phyloP scores from a whole-genome alignment of 2,329 filamentous ascomycete genomes.

The Sclerotinia minor region DNA sequence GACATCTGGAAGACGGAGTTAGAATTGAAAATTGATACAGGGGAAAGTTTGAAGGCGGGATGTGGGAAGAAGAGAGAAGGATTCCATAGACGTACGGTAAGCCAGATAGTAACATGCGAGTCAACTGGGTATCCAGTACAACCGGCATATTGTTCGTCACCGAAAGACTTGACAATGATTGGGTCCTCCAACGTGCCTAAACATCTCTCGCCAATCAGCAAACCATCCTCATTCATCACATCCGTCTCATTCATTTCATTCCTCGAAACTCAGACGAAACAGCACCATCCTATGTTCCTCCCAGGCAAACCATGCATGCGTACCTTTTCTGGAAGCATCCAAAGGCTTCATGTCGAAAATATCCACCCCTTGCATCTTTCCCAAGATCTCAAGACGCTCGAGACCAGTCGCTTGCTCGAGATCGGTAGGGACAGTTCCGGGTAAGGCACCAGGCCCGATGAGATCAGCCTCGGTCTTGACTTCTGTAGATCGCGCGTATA shows the following conservation, averaged over 20 bases:
- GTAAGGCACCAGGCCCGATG: conserved; percentile 74
- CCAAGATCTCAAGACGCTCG: conserved; percentile 96
- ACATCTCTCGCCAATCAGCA: conserved; percentile 27
- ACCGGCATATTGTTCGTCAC: conserved; percentile 93
- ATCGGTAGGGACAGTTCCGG: conserved; percentile 88
- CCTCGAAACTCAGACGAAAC: not conserved
- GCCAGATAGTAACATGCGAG: conserved; percentile 88
- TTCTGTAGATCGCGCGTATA: conserved; percentile 57
- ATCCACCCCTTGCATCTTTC: conserved; percentile 98
- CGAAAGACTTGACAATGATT: conserved; percentile 85
- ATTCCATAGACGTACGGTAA: conserved; percentile 60
- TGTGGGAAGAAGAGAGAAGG: not conserved
- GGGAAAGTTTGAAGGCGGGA: not conserved
- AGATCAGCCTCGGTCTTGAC: conserved; percentile 83
- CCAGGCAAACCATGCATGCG: not conserved
- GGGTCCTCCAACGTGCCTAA: conserved; percentile 87
- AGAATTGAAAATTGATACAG: conserved; percentile 7
- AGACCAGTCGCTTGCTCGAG: conserved; percentile 95
- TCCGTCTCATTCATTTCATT: not conserved
- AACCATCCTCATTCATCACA: conserved; percentile 2
- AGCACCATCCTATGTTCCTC: not conserved
- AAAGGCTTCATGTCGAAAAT: conserved; percentile 98
- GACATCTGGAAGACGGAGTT: conserved; percentile 59
- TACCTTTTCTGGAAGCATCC: conserved; percentile 85
- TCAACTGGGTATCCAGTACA: conserved; percentile 94